A percentile compares a stretch with the other conserved stretches of the same genome.
These are phyloP conservation scores for Hevea brasiliensis DNA, from an alignment of 345 rosid genomes.

Conservation along the genomic window DNA sequence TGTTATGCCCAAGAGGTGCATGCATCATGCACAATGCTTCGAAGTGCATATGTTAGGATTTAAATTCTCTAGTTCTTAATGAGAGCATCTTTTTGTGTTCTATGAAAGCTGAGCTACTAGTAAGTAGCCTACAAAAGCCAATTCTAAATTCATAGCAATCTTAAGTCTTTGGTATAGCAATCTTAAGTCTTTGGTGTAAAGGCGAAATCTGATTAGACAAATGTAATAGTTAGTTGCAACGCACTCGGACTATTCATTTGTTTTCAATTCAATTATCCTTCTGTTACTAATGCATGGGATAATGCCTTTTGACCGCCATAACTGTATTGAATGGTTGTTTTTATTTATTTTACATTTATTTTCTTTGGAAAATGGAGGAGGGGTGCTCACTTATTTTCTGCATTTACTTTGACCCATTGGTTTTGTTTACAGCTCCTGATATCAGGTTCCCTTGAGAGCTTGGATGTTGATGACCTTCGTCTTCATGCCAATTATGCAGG, in stretches of 20 bases:
- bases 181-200: background rate
- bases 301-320: background rate
- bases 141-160: too few relatives aligned
- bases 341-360: too few relatives aligned
- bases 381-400: background rate
- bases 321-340: too few relatives aligned
- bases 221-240: background rate
- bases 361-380: background rate
- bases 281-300: background rate
- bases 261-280: background rate
- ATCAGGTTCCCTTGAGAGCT: slow-evolving; percentile 93
- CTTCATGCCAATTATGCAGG: slow-evolving; percentile 77
- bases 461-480: slow-evolving; percentile 95
- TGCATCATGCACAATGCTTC: background rate
- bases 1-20: background rate
- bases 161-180: too few relatives aligned
- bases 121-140: background rate
- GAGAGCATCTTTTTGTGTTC: background rate
- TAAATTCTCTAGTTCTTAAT: too few relatives aligned
- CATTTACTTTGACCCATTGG: slow-evolving; percentile 6
- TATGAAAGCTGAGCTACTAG: background rate
- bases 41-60: too few relatives aligned
- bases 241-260: background rate
- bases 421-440: slow-evolving; percentile 69
- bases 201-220: background rate